Evolutionary conservation across 2,329 filamentous ascomycete species (phyloP).

Genomic region (Epichloe gansuensis): DNA sequence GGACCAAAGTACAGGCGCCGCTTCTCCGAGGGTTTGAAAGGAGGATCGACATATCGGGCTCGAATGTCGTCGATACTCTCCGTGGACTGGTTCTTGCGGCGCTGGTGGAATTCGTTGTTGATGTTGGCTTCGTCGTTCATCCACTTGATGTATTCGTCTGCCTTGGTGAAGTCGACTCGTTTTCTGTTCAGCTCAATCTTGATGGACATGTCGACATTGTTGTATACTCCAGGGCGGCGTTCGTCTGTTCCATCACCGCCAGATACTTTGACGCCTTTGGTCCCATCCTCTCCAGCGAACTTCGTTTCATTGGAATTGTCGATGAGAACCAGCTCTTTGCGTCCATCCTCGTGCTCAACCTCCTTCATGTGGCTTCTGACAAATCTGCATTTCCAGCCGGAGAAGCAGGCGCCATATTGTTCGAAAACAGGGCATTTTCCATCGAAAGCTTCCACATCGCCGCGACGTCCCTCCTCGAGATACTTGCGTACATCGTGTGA

Average conservation of each 20-base stretch:
- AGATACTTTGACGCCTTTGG: constrained; percentile 10
- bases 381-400: constrained; percentile 93
- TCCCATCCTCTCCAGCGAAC: constrained; percentile 4
- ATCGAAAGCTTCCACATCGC: constrained; percentile 62
- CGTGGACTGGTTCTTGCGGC: constrained; percentile 28
- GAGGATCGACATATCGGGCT: constrained; percentile 73
- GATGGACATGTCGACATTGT: constrained; percentile 53
- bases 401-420: constrained; percentile 59
- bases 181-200: constrained; percentile 68
- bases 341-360: constrained; percentile 62
- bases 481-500: constrained; percentile 81
- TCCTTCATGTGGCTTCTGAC: constrained; percentile 78
- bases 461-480: constrained; percentile 65
- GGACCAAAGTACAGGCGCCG: constrained; percentile 83
- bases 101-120: constrained; percentile 27
- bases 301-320: constrained; percentile 22
- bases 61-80: constrained; percentile 53
- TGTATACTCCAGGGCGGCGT: constrained; percentile 55
- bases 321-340: constrained; percentile 65
- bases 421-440: constrained; percentile 76
- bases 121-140: constrained; percentile 48
- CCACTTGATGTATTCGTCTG: constrained; percentile 68
- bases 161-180: constrained; percentile 54
- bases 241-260: constrained; percentile 25
- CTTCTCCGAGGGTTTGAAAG: constrained; percentile 86